These are phyloP conservation scores for Panicum virgatum DNA, from an alignment of 202 grass and related monocot genomes.

Conservation along the genomic window DNA sequence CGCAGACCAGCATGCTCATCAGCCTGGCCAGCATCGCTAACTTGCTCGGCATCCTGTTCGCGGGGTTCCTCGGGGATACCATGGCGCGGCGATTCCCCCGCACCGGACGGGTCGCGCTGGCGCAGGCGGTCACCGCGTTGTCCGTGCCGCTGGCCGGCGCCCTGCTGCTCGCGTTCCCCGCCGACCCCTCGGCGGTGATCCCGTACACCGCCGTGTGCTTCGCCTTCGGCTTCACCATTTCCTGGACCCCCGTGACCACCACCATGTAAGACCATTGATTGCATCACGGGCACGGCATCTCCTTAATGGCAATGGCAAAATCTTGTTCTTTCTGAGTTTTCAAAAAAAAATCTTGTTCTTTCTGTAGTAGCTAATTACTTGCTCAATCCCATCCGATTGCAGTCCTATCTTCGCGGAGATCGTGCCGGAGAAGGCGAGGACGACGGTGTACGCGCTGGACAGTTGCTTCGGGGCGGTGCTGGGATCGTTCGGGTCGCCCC, in stretches of 20 bases:
- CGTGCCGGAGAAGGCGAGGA: conserved; percentile 76
- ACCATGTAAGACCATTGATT: conserved; percentile 37
- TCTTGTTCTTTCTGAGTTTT: too few species aligned
- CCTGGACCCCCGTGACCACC: conserved; percentile 32
- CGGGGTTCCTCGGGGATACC: conserved; percentile 45
- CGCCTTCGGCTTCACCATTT: conserved; percentile 37
- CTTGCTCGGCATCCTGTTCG: conserved; percentile 40
- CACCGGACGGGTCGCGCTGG: conserved; percentile 45
- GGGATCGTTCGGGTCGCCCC: conserved; percentile 59
- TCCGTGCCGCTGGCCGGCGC: conserved; percentile 45
- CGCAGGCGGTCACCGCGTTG: conserved; percentile 48
- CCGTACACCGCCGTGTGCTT: conserved; percentile 42
- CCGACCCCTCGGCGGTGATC: conserved; percentile 25
- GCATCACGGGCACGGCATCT: background rate
- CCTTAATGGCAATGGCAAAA: background rate
- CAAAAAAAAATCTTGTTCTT: background rate
- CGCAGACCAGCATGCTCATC: conserved; percentile 35
- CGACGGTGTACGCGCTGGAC: conserved; percentile 83
- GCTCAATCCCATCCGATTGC: background rate
- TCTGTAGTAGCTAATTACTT: background rate
- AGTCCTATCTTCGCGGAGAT: conserved; percentile 88
- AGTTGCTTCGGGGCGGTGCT: conserved; percentile 65
- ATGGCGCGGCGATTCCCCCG: conserved; percentile 44
- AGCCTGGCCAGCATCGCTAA: conserved; percentile 27
- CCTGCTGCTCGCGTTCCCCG: conserved; percentile 50